A percentile compares a stretch with the other conserved stretches of the same genome.
phyloP scores from a whole-genome alignment of 805 yeast species.

The Blastobotrys americana region DNA sequence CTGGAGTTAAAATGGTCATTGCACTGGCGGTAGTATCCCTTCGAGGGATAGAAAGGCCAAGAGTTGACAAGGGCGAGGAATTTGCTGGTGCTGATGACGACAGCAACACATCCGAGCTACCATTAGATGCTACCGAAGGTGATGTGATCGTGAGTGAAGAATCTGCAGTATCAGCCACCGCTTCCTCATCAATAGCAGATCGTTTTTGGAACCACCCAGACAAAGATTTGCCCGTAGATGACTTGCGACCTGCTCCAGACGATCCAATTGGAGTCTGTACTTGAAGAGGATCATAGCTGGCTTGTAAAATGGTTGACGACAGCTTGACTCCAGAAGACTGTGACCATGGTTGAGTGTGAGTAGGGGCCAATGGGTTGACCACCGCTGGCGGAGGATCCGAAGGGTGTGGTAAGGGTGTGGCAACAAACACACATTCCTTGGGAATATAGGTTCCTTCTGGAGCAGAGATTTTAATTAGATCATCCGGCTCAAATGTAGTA shows the following conservation, averaged over 20 bases:
- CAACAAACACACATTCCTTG: constrained; percentile 27
- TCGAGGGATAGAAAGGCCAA: constrained; percentile 1
- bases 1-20: neutral
- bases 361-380: constrained; percentile 33
- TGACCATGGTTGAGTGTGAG: constrained; percentile 24
- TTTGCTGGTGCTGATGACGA: neutral
- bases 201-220: constrained; percentile 5
- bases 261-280: constrained; percentile 4
- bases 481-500: constrained; percentile 17
- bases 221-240: constrained; percentile 6
- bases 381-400: constrained; percentile 29
- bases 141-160: neutral
- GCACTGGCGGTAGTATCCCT: constrained; percentile 2
- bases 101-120: neutral
- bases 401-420: constrained; percentile 35
- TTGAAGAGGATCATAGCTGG: neutral
- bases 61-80: constrained; percentile 4
- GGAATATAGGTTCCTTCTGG: constrained; percentile 30
- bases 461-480: constrained; percentile 22
- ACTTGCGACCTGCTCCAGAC: constrained; percentile 11
- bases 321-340: constrained; percentile 19
- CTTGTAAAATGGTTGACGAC: neutral
- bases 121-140: neutral
- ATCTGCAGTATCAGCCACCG: neutral
- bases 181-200: constrained; percentile 1